Evolutionary conservation across 2,329 filamentous ascomycete genomes (phyloP), one percentile per base, ranked within the genome.

Genomic region (Alternaria hordeiaustralica): DNA sequence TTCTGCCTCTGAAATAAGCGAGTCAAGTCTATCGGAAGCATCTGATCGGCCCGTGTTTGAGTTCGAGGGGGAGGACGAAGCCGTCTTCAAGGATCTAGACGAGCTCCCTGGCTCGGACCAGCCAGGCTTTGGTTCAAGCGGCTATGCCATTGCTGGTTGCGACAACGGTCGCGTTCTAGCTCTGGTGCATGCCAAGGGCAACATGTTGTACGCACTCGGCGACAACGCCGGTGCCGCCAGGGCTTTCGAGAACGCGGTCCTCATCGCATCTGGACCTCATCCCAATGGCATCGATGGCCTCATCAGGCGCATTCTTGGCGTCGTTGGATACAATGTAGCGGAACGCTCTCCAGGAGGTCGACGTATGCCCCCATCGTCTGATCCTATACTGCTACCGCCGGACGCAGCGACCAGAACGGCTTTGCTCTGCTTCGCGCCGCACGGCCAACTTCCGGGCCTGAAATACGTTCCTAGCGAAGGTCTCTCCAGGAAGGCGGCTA

Each of bases 111-210:
- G 80, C 44, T 78, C 79, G 6, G 80, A 79, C 47, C 82, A 84
- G 67, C 83, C 83, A 45, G 84, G 90, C 0, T 94, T 91, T 75
- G 91, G 89, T 1, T 90, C 90, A 5, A 96, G 92, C 78, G 94
- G 94, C 15, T 98, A 97, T 78, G 87, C 89, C 13, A 90, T 99
- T 46, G 87, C 94, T 6, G 94, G 91, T 2, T 89, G 87, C 46
- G 96, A 99, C 70, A 98, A 97, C 76, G 96, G 95, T 9, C 89
- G 96, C 63, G 93, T 99, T 74, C 86, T 99, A 47, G 92, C 94
- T n/a, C 86, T 99, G 15, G 89, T 98, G 44, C 96, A 99, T 80
- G 94, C 95, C 20, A 99, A 98, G 80, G 96, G 95, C n/a, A 98
- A 98, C 67, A 96, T 98, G 91, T 85, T 98, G 2, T 99, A 99